Percentiles rank a stretch among this genome's conserved stretches.
These are phyloP conservation scores for Aspergillus uvarum DNA, from an alignment of 2,329 filamentous ascomycete species.

Conservation along the genomic window DNA sequence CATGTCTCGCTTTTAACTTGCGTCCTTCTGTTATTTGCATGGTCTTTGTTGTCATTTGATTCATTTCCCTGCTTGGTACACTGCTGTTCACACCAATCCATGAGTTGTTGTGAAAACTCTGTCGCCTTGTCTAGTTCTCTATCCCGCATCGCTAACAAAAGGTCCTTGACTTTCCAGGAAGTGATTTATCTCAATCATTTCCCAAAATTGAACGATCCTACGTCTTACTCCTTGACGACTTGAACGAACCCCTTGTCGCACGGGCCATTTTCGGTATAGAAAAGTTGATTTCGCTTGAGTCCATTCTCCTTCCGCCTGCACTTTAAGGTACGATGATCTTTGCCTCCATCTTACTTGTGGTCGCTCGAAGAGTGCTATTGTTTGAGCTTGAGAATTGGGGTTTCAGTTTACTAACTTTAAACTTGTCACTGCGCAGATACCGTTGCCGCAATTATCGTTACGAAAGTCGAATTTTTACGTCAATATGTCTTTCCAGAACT, in stretches of 20 bases:
- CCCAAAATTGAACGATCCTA: slow-evolving; percentile 35
- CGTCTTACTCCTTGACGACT: slow-evolving; percentile 43
- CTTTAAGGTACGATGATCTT: slow-evolving; percentile 22
- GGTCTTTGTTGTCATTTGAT: not conserved
- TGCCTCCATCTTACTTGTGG: too few relatives aligned
- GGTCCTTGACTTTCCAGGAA: slow-evolving; percentile 18
- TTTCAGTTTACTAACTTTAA: not conserved
- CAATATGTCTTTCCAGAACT: slow-evolving; percentile 67
- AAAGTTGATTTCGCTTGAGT: slow-evolving; percentile 25
- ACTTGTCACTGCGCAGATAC: slow-evolving; percentile 12
- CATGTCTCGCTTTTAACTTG: not conserved
- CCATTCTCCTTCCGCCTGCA: slow-evolving; percentile 22
- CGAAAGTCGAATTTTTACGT: slow-evolving; percentile 21
- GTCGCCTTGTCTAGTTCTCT: slow-evolving; percentile 14
- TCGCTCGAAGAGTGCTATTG: not conserved
- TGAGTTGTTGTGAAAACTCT: not conserved
- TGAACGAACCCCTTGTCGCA: slow-evolving; percentile 39
- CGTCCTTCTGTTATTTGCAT: not conserved
- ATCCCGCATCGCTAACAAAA: not conserved
- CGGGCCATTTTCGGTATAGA: slow-evolving; percentile 35
- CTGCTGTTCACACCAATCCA: not conserved
- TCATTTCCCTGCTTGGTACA: too few relatives aligned
- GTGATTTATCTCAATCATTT: slow-evolving; percentile 29
- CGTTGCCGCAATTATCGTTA: slow-evolving; percentile 21
- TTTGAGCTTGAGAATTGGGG: not conserved